phyloP scores from a whole-genome alignment of 2,329 filamentous ascomycete genomes.

The Lachnellula cervina region DNA sequence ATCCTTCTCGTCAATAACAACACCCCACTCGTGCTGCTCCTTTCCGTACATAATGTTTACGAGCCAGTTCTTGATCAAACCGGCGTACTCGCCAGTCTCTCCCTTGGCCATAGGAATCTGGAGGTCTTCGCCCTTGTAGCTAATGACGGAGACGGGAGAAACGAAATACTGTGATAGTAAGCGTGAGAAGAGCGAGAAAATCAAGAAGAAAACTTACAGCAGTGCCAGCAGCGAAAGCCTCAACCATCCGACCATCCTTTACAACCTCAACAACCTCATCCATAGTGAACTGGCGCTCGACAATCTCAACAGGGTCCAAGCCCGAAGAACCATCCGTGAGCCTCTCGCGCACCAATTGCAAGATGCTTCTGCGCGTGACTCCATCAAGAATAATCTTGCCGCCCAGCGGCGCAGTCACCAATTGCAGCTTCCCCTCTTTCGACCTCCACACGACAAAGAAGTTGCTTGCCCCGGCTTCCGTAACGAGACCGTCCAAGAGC shows the following conservation, averaged over 20 bases:
- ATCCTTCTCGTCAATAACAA: conserved; percentile 58
- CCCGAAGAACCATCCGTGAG: conserved; percentile 39
- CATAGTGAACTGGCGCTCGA: conserved; percentile 81
- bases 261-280: conserved; percentile 68
- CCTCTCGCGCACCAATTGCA: conserved; percentile 65
- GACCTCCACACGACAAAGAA: conserved; percentile 81
- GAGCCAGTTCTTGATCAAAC: conserved; percentile 61
- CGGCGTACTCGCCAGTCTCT: conserved; percentile 51
- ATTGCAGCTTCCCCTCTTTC: conserved; percentile 57
- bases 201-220: conserved; percentile 55
- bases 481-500: conserved; percentile 79
- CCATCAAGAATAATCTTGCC: conserved; percentile 83
- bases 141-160: conserved; percentile 61
- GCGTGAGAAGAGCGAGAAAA: not conserved
- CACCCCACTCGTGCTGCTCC: conserved; percentile 63
- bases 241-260: conserved; percentile 70
- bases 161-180: conserved; percentile 57
- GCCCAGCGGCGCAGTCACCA: conserved; percentile 79
- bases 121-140: conserved; percentile 61
- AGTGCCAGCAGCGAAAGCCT: conserved; percentile 83
- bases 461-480: conserved; percentile 87
- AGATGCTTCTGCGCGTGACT: conserved; percentile 75
- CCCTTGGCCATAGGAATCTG: conserved; percentile 55
- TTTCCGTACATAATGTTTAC: conserved; percentile 69
- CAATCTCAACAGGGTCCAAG: conserved; percentile 57